Conservation (phyloP, 2,329 filamentous ascomycete genomes). For the Cytospora piceae region DNA sequence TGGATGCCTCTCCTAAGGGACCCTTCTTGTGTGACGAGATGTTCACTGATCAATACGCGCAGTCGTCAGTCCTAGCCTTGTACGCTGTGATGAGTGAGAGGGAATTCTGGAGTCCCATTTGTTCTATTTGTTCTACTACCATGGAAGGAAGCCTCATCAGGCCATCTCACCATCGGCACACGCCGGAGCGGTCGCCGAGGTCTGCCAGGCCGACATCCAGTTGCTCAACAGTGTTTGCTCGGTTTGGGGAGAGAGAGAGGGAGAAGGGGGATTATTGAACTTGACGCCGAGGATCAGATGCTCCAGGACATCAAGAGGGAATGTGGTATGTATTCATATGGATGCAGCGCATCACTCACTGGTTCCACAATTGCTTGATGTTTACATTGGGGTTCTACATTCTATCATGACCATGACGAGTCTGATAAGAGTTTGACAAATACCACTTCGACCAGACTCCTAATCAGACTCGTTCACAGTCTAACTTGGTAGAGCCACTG, state of each 20-base stretch:
- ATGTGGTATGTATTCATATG: not conserved
- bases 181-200: too few species aligned
- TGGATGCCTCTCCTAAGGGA: too few species aligned
- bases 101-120: not conserved
- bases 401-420: not conserved
- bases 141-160: not conserved
- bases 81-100: not conserved
- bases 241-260: too few species aligned
- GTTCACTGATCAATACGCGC: not conserved
- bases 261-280: too few species aligned
- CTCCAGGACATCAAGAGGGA: not conserved
- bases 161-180: not conserved
- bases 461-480: not conserved
- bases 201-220: not conserved
- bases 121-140: not conserved
- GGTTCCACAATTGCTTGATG: not conserved
- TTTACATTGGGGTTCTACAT: not conserved
- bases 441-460: too few species aligned
- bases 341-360: not conserved
- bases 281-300: not conserved
- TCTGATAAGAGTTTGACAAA: not conserved
- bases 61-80: not conserved
- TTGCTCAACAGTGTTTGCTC: not conserved
- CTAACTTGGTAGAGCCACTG: too few species aligned
- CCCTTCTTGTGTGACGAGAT: too few species aligned